Conservation (phyloP, 164 flowering plant genomes). For the Sedum album region DNA sequence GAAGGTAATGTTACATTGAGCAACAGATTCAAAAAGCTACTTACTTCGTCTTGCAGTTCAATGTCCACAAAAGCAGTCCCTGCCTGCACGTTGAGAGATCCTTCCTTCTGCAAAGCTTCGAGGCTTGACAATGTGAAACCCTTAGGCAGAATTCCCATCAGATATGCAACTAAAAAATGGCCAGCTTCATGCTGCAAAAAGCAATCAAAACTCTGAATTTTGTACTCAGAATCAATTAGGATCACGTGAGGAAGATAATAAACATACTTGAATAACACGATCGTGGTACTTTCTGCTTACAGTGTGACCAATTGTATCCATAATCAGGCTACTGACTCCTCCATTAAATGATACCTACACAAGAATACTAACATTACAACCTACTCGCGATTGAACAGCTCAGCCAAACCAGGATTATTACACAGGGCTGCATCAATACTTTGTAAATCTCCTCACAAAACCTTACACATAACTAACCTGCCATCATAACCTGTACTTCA, state of each 20-base stretch:
- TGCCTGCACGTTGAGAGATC: conserved; percentile 92
- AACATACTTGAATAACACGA: conserved; percentile 73
- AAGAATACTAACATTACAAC: background rate
- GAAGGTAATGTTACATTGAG: background rate
- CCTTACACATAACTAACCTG: too few species aligned
- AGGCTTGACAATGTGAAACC: conserved; percentile 70
- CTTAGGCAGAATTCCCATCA: conserved; percentile 85
- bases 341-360: conserved; percentile 61
- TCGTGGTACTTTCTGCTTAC: conserved; percentile 67
- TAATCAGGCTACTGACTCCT: conserved; percentile 62
- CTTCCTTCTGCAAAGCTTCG: too few species aligned
- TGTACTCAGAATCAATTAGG: background rate
- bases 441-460: too few species aligned
- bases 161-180: conserved; percentile 84
- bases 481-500: too few species aligned
- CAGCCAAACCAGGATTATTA: background rate
- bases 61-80: conserved; percentile 93
- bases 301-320: conserved; percentile 78
- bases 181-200: conserved; percentile 91
- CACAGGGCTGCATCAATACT: background rate
- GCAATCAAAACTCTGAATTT: background rate
- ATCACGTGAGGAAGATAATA: background rate
- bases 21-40: conserved; percentile 6
- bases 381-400: background rate
- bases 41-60: conserved; percentile 86